These are phyloP conservation scores for Talaromyces wortmannii DNA, from an alignment of 495 filamentous ascomycete species.

Conservation along the genomic window DNA sequence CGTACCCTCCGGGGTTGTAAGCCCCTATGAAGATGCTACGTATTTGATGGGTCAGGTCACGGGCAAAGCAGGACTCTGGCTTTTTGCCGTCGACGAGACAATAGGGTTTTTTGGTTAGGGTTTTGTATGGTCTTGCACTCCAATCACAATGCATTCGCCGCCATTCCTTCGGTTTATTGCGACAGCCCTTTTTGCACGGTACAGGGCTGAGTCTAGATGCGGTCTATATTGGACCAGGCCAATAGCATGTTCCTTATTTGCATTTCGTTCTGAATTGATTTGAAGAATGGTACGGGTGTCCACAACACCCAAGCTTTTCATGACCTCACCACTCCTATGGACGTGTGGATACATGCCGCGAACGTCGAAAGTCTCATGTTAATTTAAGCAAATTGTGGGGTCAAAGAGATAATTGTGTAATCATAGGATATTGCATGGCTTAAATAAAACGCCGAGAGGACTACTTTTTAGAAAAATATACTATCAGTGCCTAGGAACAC, in stretches of 20 bases:
- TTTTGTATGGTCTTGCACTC: neutral
- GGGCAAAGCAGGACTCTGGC: too few relatives aligned
- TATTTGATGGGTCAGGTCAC: too few relatives aligned
- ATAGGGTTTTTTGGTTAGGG: too few relatives aligned
- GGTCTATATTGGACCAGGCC: neutral
- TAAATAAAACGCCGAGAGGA: neutral
- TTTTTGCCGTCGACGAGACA: too few relatives aligned
- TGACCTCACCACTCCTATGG: neutral
- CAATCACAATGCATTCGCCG: neutral
- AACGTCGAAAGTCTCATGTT: neutral
- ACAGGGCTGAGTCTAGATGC: neutral
- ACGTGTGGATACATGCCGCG: neutral
- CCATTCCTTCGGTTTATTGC: neutral
- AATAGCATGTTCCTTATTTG: neutral
- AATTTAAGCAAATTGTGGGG: neutral
- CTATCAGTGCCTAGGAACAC: neutral
- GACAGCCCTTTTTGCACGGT: neutral
- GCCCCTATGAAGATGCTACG: too few relatives aligned
- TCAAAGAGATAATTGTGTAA: neutral
- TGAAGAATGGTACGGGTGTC: neutral
- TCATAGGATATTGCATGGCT: neutral
- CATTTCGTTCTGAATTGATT: neutral
- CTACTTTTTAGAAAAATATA: neutral
- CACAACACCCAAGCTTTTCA: neutral
- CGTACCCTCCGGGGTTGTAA: too few relatives aligned